Evolutionary conservation across 2,329 filamentous ascomycete genomes (phyloP), one percentile per base, ranked within the genome.

Genomic region (Paracoccidioides brasiliensis): DNA sequence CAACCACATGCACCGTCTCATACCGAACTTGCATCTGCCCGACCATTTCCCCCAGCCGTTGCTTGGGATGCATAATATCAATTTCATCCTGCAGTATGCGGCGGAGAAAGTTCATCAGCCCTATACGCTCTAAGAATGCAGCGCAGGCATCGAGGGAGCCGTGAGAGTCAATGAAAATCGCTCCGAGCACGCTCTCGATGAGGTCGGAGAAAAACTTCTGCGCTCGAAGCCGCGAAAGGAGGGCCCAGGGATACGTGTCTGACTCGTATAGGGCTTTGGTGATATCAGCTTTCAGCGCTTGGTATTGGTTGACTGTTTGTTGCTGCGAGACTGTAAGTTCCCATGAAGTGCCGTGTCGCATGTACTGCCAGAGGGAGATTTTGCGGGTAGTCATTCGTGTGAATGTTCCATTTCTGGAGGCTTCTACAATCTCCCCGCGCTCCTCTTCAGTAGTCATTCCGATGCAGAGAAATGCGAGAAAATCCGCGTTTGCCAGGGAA

Each of bases 181-280:
- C 90, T 0, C 88, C 91, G 0, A 97, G 69, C 0, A 94, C 67
- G 37, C 81, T 80, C 72, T 97, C 91, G 8, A 96, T 76, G 6
- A 96, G 72, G 67, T 96, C 90, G 0, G 86, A 91, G 69, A 86
- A 85, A 68, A 88, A 86, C 65, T 96, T 96, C 14, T 80, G 80
- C 0, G 83, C 77, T 12, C 78, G 76, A 0, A 94, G 73, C 0
- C 79, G 76, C 0, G 82, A 75, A 0, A 97, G 79, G 0, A 82
- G 69, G 1, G 80, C 75, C 91, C 91, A 97, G 0, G 91, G 93
- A 64, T 90, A 94, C 14, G 73, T 68, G 0, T 60, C 58, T 0
- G 78, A 79, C 0, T 68, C 50, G 0, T 70, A 51, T 8, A 95
- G 72, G 0, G 75, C 78, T 0, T 71, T 55, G 0, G 70, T 57